A percentile compares a stretch with the other conserved stretches of the same genome.
These are phyloP conservation scores for Boletus tomentosulus DNA, from an alignment of 768 basidiomycete species.

Conservation along the genomic window DNA sequence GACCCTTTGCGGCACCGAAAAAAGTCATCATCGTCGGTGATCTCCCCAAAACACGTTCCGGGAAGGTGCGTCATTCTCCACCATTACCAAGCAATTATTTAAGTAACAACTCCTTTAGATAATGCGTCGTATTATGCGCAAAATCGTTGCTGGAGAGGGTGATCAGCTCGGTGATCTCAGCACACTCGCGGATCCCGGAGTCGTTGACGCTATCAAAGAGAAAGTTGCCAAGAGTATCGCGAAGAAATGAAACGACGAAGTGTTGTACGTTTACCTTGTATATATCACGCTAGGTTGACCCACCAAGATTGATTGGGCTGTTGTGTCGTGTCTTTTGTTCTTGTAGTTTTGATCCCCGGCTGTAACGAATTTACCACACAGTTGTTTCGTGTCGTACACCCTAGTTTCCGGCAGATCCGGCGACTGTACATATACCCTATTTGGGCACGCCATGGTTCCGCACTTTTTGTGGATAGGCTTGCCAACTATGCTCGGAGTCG, in stretches of 20 bases:
- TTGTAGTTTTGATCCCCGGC: background rate
- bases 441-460: no score
- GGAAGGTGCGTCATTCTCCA: constrained; percentile 53
- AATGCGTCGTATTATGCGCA: constrained; percentile 94
- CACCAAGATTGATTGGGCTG: background rate
- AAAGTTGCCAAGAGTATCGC: constrained; percentile 54
- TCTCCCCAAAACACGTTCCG: constrained; percentile 91
- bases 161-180: constrained; percentile 95
- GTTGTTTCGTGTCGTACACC: no score
- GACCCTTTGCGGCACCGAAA: constrained; percentile 97
- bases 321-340: background rate
- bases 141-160: constrained; percentile 91
- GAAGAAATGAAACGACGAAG: constrained; percentile 14
- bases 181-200: constrained; percentile 83
- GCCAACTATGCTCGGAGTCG: no score
- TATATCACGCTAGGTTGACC: constrained; percentile 1
- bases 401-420: no score
- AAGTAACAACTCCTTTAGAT: constrained; percentile 42
- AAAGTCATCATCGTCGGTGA: constrained; percentile 80
- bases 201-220: constrained; percentile 82
- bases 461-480: no score
- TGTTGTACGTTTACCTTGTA: background rate
- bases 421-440: no score
- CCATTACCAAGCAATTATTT: background rate
- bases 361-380: background rate